Evolutionary conservation across 345 rosid species (phyloP).

Genomic region (Nasturtium officinale): DNA sequence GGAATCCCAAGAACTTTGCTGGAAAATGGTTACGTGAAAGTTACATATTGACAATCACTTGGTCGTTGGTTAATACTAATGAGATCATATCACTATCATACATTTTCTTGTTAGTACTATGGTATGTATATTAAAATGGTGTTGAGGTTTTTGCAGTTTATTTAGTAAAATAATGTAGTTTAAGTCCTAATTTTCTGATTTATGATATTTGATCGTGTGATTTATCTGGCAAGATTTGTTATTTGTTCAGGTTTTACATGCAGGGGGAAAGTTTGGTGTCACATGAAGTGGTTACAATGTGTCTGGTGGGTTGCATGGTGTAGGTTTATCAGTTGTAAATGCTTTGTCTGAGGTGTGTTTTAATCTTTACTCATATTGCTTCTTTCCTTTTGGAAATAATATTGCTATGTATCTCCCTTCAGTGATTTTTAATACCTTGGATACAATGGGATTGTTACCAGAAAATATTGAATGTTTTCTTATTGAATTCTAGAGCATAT

Average conservation of each 20-base stretch:
- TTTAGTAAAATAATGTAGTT: no score
- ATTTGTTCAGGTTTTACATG: constrained; percentile 70
- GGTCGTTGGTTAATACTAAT: constrained; percentile 3
- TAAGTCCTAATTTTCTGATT: no score
- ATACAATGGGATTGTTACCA: constrained; percentile 12
- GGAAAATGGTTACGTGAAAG: neutral
- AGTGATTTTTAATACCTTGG: neutral
- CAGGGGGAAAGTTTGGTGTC: constrained; percentile 99
- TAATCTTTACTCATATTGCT: constrained; percentile 12
- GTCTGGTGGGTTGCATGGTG: constrained; percentile 98
- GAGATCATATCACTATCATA: neutral
- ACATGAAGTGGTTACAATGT: constrained; percentile 92
- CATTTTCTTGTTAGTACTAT: no score
- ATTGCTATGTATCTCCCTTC: neutral
- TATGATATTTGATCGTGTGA: no score
- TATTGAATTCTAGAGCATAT: constrained; percentile 10
- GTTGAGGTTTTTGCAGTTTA: no score
- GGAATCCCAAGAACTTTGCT: neutral
- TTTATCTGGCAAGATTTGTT: constrained; percentile 26
- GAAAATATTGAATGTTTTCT: constrained; percentile 5
- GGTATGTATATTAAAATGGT: no score
- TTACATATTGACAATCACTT: neutral
- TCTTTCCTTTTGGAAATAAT: neutral
- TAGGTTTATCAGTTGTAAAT: constrained; percentile 97
- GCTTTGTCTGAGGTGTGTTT: constrained; percentile 90